phyloP scores from a whole-genome alignment of 768 basidiomycete genomes.

The Hygrocybe coccinea region DNA sequence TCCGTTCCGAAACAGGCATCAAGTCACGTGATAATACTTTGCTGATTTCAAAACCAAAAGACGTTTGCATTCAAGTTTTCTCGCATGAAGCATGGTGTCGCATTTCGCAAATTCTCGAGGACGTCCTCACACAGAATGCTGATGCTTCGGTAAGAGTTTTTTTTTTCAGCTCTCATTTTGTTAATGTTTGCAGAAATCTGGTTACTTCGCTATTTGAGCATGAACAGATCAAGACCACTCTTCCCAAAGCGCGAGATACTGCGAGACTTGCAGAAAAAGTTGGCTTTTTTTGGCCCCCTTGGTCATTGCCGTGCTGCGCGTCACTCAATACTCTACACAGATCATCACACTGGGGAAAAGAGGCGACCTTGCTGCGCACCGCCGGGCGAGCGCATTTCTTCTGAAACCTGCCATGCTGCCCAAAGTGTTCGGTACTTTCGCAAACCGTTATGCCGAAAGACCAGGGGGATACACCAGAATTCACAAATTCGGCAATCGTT shows the following conservation, averaged over 20 bases:
- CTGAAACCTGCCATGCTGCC: constrained; percentile 65
- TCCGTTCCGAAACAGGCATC: no score
- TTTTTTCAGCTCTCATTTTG: not conserved
- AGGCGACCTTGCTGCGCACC: constrained; percentile 63
- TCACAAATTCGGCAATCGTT: constrained; percentile 83
- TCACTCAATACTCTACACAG: constrained; percentile 34
- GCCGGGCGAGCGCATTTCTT: constrained; percentile 73
- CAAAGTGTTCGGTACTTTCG: constrained; percentile 80
- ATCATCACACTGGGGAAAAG: constrained; percentile 92
- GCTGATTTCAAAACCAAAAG: no score
- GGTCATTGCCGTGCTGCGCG: not conserved
- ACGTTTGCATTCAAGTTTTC: not conserved
- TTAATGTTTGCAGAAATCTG: constrained; percentile 60
- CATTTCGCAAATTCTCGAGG: constrained; percentile 88
- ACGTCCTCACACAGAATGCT: constrained; percentile 88
- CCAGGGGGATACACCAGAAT: constrained; percentile 95
- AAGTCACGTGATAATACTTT: no score
- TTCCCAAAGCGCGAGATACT: constrained; percentile 91
- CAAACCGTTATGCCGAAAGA: constrained; percentile 72
- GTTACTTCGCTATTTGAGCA: constrained; percentile 93
- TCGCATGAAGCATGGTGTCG: constrained; percentile 89
- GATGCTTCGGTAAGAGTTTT: constrained; percentile 73
- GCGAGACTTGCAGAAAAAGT: constrained; percentile 93
- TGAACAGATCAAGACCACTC: constrained; percentile 91
- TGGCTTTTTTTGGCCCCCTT: not conserved